Evolutionary conservation across 805 yeast species (phyloP), one percentile per base, ranked within the genome.

Genomic region (Spathaspora gorwiae): DNA sequence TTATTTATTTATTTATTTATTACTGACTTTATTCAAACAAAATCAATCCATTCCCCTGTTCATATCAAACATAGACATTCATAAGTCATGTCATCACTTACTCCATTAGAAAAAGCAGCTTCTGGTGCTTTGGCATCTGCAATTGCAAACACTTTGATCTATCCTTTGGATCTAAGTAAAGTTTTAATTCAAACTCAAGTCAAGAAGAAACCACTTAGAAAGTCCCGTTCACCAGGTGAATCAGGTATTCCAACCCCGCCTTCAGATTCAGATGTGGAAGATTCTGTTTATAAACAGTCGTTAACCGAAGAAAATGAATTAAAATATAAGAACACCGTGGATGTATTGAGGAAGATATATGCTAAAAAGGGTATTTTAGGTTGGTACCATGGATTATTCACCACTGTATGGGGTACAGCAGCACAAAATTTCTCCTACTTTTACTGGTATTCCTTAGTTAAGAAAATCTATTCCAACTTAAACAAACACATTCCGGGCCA

Each of bases 51-150:
- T 19, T 19, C 24, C 5, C 24, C 24, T 19, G 4, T 19, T 19
- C 24, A 5, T 3, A 19, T 19, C 24, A 19, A 19, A 5, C 24
- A 19, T n/a, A 19, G 24, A 19, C 5, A 19, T 19, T 5, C 2
- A 19, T 19, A 19, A 5, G 24, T 19, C 24, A 19, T 19, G 24
- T 2, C 78, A 83, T 68, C 79, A 6, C 73, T 77, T 40, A 59
- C 83, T n/a, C 84, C 87, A 7, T 66, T 87, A 57, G 95, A 88
- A 52, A 80, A 81, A 56, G 96, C 96, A 0, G 74, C 86, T 12
- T 81, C 87, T 41, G 96, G 95, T 0, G 88, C 95, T 0, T 71
- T 84, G 40, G 94, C 95, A 7, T 87, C 95, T 1, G 83, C 83
- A 19, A 61, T 85, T 41, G 95, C 96, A 35, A 88, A 86, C 65